Conservation (phyloP, 768 basidiomycete species). For the Trametes cinnabarina region DNA sequence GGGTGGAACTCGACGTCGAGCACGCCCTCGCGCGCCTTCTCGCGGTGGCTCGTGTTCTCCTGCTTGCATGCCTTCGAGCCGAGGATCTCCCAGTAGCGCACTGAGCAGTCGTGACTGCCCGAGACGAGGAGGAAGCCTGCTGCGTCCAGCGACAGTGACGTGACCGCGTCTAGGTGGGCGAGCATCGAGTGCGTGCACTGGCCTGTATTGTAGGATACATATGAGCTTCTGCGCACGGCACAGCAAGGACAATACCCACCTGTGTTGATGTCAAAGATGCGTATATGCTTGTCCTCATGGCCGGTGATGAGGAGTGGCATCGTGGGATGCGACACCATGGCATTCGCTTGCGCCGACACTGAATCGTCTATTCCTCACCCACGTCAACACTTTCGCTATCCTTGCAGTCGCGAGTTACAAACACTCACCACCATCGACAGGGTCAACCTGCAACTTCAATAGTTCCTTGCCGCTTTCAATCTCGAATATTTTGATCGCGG, state of each 20-base stretch:
- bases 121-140: constrained; percentile 87
- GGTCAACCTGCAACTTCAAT: constrained; percentile 56
- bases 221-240: neutral
- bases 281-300: constrained; percentile 91
- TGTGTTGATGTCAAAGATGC: constrained; percentile 81
- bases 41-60: constrained; percentile 85
- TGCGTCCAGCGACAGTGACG: constrained; percentile 85
- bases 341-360: constrained; percentile 79
- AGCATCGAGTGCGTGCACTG: constrained; percentile 88
- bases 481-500: constrained; percentile 87
- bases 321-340: constrained; percentile 86
- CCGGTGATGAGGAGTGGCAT: constrained; percentile 85
- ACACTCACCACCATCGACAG: constrained; percentile 50
- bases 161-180: constrained; percentile 90
- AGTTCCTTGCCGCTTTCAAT: constrained; percentile 84
- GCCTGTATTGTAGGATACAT: constrained; percentile 40
- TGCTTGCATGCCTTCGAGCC: constrained; percentile 80
- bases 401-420: neutral
- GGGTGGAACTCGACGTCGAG: constrained; percentile 85
- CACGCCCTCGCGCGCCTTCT: constrained; percentile 89
- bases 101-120: constrained; percentile 89
- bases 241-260: constrained; percentile 46
- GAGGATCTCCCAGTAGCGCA: constrained; percentile 92
- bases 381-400: neutral
- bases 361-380: constrained; percentile 51